phyloP scores from a whole-genome alignment of 2,329 filamentous ascomycete genomes.

The Colletotrichum spinosum region DNA sequence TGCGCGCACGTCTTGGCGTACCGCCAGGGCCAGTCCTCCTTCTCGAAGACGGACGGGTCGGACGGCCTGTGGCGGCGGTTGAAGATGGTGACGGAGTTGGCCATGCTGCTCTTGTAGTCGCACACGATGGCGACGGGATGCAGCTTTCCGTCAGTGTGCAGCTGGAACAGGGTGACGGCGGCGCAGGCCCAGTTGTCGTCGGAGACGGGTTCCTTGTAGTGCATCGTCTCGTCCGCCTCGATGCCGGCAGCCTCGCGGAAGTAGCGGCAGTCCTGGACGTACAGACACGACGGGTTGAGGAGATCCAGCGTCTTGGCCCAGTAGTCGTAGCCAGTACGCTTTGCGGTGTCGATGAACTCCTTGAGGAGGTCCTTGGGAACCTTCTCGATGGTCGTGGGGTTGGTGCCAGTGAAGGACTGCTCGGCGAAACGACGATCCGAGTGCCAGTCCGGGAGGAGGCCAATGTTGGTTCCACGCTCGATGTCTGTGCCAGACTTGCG shows the following conservation, averaged over 20 bases:
- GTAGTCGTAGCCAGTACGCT: constrained; percentile 46
- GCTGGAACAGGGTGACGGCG: constrained; percentile 56
- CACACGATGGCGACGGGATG: constrained; percentile 61
- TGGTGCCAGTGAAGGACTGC: constrained; percentile 57
- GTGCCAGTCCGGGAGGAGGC: constrained; percentile 41
- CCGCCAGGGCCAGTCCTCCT: constrained; percentile 62
- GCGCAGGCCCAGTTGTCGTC: constrained; percentile 49
- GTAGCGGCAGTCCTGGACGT: constrained; percentile 57
- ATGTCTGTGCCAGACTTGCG: constrained; percentile 51
- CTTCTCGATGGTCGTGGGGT: constrained; percentile 58
- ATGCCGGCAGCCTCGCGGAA: constrained; percentile 52
- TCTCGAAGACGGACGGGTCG: constrained; percentile 46
- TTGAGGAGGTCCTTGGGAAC: constrained; percentile 47
- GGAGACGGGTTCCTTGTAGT: constrained; percentile 43
- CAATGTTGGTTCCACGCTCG: constrained; percentile 47
- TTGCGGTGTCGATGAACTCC: constrained; percentile 50
- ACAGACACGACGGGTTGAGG: constrained; percentile 47
- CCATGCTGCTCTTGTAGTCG: constrained; percentile 54
- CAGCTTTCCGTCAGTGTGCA: constrained; percentile 56
- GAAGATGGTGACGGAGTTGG: constrained; percentile 59
- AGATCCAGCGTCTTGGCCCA: constrained; percentile 46
- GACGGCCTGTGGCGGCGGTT: constrained; percentile 54
- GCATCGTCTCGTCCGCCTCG: constrained; percentile 42
- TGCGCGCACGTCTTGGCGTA: constrained; percentile 64
- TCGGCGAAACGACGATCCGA: constrained; percentile 55